Base-by-base conservation (phyloP, 2,329 filamentous ascomycete genomes). In the Neurospora crassa region DNA sequence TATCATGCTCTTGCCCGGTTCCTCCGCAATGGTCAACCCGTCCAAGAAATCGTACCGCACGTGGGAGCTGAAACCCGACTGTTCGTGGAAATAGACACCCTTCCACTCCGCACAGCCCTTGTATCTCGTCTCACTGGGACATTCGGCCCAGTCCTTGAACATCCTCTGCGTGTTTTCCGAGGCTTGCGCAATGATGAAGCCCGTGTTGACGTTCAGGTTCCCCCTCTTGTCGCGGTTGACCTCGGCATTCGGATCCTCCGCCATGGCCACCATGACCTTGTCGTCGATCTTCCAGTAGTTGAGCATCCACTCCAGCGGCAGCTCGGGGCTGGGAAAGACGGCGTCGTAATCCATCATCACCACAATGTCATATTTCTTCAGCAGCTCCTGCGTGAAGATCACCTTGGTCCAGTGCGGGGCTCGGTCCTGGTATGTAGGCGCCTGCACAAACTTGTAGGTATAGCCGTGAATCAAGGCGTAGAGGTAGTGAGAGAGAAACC, bases 151-250 rank as follows among this genome's bases (percentile, higher is more conserved):
- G 67, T 83, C 83, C 72, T 83, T 81, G 47, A 87, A 79, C 43
- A 87, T 84, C 41, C 83, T 79, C 73, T 82, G 82, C 0, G 84
- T 84, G 73, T 81, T 81, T 18, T 80, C 76, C 74, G 84, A 84
- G 77, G 85, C 85, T 78, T 87, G 85, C 3, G 84, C 82, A 47
- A 87, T 78, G 76, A 87, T 85, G 79, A 87, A 86, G 20, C 85
- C 85, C 1, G 85, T 85, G 79, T 87, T 87, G 75, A 83, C 80
- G 80, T 82, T 84, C 74, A 79, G 74, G 70, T 80, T 81, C 72
- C 79, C 79, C 34, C 79, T 80, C 74, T 79, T 76, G 75, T 84
- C 82, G 71, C 78, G 77, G 77, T 84, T 84, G 75, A 76, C 76
- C 43, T 80, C 76, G 42, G 73, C 71, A 37, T 78, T 75, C 5